These are phyloP conservation scores for Sarocladiaceae sp. DNA, from an alignment of 2,329 filamentous ascomycete species.

Conservation along the genomic window DNA sequence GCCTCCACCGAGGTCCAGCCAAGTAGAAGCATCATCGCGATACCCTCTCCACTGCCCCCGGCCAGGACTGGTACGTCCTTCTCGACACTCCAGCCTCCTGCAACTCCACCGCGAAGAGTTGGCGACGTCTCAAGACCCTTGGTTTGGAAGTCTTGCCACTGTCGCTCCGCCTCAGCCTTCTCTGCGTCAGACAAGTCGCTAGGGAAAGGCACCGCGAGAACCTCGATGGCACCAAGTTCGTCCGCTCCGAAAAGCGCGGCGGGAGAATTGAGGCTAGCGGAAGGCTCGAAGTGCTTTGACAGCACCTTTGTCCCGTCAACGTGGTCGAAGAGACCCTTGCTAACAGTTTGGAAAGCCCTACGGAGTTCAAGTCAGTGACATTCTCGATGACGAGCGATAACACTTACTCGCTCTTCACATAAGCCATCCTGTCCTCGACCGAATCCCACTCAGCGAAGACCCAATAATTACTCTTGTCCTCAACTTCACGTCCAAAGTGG, in stretches of 20 bases:
- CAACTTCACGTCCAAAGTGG: background rate
- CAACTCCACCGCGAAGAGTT: background rate
- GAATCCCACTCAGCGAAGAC: slow-evolving; percentile 8
- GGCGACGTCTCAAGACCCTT: background rate
- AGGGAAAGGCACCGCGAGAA: background rate
- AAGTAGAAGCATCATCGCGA: background rate
- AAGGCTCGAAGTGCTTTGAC: slow-evolving; percentile 6
- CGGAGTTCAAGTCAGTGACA: background rate
- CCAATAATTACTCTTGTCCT: slow-evolving; percentile 2
- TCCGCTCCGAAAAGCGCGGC: background rate
- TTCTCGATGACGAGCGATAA: background rate
- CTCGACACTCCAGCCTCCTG: slow-evolving; percentile 1
- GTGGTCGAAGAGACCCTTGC: slow-evolving; percentile 3
- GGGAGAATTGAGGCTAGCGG: background rate
- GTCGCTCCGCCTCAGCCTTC: background rate
- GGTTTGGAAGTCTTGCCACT: background rate
- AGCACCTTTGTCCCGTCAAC: background rate
- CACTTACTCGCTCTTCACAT: slow-evolving; percentile 2
- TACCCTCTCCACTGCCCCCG: background rate
- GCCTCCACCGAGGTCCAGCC: slow-evolving; percentile 1
- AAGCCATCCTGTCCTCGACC: background rate
- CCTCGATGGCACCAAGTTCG: slow-evolving; percentile 4
- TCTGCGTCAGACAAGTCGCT: background rate
- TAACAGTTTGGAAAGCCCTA: background rate
- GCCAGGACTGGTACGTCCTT: background rate